A percentile compares a stretch with the other conserved stretches of the same genome.
These are phyloP conservation scores for Thelephora aurantiotincta DNA, from an alignment of 768 basidiomycete genomes.

Conservation along the genomic window DNA sequence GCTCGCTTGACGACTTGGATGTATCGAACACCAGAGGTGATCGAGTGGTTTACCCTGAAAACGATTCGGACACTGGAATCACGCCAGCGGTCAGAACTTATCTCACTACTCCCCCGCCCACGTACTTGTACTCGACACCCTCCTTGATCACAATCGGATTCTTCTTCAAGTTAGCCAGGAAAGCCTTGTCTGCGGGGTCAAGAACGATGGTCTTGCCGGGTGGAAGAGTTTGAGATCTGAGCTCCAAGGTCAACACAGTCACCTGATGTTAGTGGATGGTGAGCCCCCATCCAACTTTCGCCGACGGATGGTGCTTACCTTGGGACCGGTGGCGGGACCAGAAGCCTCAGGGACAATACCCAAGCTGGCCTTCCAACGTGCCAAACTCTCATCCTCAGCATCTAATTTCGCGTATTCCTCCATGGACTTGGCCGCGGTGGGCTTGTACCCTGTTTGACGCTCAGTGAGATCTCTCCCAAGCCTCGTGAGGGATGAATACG, in stretches of 20 bases:
- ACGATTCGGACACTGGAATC: slow-evolving; percentile 53
- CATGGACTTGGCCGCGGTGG: slow-evolving; percentile 47
- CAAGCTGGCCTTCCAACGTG: slow-evolving; percentile 90
- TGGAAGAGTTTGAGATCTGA: slow-evolving; percentile 61
- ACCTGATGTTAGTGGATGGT: slow-evolving; percentile 29
- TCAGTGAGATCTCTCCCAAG: background rate
- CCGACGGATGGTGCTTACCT: slow-evolving; percentile 30
- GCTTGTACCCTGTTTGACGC: slow-evolving; percentile 53
- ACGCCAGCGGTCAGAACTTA: background rate
- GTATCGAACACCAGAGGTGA: slow-evolving; percentile 78
- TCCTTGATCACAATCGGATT: slow-evolving; percentile 71
- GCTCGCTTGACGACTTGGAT: slow-evolving; percentile 79
- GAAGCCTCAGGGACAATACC: slow-evolving; percentile 51
- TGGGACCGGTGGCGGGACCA: slow-evolving; percentile 37
- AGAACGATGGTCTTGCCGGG: slow-evolving; percentile 45
- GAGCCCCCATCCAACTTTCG: background rate
- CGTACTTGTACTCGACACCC: slow-evolving; percentile 81
- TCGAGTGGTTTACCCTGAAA: slow-evolving; percentile 82
- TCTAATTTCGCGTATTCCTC: slow-evolving; percentile 82
- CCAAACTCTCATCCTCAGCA: slow-evolving; percentile 83
- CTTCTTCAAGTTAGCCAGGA: slow-evolving; percentile 50
- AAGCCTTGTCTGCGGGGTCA: slow-evolving; percentile 40
- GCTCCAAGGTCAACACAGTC: slow-evolving; percentile 60
- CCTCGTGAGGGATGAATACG: slow-evolving; percentile 5
- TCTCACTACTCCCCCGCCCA: background rate